Conservation (phyloP, 2,329 filamentous ascomycete genomes). For the Pestalotiopsis sp. region DNA sequence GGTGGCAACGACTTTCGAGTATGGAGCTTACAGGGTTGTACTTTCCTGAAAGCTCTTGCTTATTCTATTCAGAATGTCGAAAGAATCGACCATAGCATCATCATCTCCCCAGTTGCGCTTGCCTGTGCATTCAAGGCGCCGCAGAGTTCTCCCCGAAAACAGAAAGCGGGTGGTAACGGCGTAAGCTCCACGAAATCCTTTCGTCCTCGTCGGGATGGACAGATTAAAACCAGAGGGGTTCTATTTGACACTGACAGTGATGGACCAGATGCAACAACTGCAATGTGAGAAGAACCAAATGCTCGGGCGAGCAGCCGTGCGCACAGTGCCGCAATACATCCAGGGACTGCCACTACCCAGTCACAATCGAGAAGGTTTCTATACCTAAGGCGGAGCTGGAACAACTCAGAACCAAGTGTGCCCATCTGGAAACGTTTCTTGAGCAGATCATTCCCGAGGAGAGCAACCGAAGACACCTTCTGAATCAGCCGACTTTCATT, state of each 20-base stretch:
- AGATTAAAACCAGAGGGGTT: not conserved
- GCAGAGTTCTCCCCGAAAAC: slow-evolving; percentile 49
- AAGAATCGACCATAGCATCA: slow-evolving; percentile 5
- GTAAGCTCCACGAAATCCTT: slow-evolving; percentile 34
- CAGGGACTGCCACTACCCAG: slow-evolving; percentile 51
- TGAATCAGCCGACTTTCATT: slow-evolving; percentile 25
- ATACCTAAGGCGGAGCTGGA: slow-evolving; percentile 45
- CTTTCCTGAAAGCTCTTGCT: not conserved
- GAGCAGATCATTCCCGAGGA: slow-evolving; percentile 40
- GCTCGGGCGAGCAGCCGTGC: slow-evolving; percentile 53
- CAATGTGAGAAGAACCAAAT: slow-evolving; percentile 55
- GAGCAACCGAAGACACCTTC: slow-evolving; percentile 35
- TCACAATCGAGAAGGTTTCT: slow-evolving; percentile 44
- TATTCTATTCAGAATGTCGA: not conserved
- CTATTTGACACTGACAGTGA: not conserved
- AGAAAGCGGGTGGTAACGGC: slow-evolving; percentile 53
- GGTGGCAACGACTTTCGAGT: not conserved
- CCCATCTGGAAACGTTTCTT: slow-evolving; percentile 42
- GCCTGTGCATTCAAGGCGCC: slow-evolving; percentile 52
- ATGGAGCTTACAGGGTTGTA: not conserved
- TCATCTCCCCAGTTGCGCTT: slow-evolving; percentile 36
- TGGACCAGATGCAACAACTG: slow-evolving; percentile 51
- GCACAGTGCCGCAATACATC: slow-evolving; percentile 44
- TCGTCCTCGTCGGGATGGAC: not conserved
- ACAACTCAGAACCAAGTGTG: slow-evolving; percentile 40